Base-by-base conservation (phyloP, 169 alveolate species). In the Plasmodium relictum region DNA sequence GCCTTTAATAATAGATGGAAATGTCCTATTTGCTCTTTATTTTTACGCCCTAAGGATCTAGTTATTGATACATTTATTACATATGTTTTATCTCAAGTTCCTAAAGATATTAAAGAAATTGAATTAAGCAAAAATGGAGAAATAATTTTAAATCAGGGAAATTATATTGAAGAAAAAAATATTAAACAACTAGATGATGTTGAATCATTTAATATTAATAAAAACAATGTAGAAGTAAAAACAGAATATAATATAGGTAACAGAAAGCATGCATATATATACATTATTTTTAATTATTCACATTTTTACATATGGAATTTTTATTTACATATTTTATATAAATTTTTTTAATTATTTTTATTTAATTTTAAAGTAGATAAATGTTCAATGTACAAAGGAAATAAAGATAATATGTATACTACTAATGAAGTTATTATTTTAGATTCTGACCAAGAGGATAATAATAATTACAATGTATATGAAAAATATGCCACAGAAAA, bases 1-100 rank as follows among this genome's bases (percentile, higher is more conserved):
- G 99, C 98, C 52, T 96, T 96, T 92, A 96, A 96, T 87, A 96
- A 94, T 59, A 88, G 99, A 66, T 97, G 99, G 99, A 94, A 92
- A 73, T 97, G 99, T 88, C 99, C 99, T 18, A 95, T 95, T 4
- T 97, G 99, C 59, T 95, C 92, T n/a, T 76, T 95, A 22, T 91
- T 88, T 18, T 94, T 96, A 10, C 94, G 97, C 66, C 98, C 98
- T 18, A 88, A 85, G 50, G 96, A 95, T 91, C 62, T 97, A 42
- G 95, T 94, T n/a, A 88, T 97, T 0, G 98, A 97, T 61, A 93
- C 93, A 61, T 97, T 93, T 68, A 96, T 96, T 26, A 93, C 93
- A 63, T 83, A 86, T 31, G 70, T 96, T 22, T 61, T 96, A 24
- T 50, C 80, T 5, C 88, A 94, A 71, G 76, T 89, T 0, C 94